Evolutionary conservation across 1,139 yeast species (phyloP).

Genomic region (Protomyces macrosporus): DNA sequence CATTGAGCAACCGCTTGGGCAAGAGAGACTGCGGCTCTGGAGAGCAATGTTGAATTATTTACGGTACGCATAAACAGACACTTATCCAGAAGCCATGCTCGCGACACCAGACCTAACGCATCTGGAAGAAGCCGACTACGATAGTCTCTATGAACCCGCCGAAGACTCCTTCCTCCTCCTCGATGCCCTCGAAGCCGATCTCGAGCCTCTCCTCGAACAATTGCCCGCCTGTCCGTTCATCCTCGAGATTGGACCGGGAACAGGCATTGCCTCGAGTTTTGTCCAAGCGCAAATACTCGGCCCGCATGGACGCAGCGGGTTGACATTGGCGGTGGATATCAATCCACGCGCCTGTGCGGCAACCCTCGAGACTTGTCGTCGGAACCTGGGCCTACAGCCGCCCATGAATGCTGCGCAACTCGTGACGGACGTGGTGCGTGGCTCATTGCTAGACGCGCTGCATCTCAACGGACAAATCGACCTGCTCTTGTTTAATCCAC

Average conservation of each 20-base stretch:
- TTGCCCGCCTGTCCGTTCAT: not conserved
- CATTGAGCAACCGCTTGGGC: no score
- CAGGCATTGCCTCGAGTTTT: conserved; percentile 29
- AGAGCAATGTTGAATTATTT: not conserved
- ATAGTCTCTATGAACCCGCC: conserved; percentile 29
- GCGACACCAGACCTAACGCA: conserved; percentile 28
- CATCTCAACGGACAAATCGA: conserved; percentile 17
- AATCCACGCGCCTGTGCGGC: conserved; percentile 25
- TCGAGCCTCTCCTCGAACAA: not conserved
- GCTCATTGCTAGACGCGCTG: conserved; percentile 20
- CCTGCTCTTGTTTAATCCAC: conserved; percentile 29
- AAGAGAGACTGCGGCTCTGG: no score
- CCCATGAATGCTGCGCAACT: not conserved
- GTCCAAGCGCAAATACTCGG: conserved; percentile 20
- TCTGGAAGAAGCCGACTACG: conserved; percentile 23
- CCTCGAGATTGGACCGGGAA: conserved; percentile 27
- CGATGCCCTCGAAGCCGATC: conserved; percentile 30
- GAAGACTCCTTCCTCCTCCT: conserved; percentile 30
- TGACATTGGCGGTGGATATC: conserved; percentile 28
- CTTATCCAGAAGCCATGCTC: conserved; percentile 9
- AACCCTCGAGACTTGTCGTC: conserved; percentile 10
- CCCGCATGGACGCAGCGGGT: not conserved
- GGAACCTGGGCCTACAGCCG: not conserved
- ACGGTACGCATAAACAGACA: no score
- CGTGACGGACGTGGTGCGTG: conserved; percentile 18